Conservation (phyloP, 805 yeast genomes). For the Myxozyma lipomycoides region DNA sequence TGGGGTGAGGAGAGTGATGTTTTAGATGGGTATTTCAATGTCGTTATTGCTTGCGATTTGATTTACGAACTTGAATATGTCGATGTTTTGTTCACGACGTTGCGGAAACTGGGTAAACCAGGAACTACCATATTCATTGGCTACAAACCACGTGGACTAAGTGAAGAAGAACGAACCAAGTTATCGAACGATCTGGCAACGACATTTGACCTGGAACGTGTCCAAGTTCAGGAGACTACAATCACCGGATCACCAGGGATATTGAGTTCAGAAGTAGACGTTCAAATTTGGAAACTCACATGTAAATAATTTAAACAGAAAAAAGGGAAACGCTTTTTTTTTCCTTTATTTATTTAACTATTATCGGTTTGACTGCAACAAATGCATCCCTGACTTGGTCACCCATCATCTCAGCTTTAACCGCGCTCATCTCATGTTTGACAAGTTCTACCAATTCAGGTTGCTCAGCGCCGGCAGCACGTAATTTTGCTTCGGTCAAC, state of each 20-base stretch:
- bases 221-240: neutral
- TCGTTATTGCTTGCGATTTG: conserved; percentile 23
- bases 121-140: conserved; percentile 18
- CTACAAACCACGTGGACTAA: conserved; percentile 24
- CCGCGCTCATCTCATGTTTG: conserved; percentile 60
- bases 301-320: no score
- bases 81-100: conserved; percentile 9
- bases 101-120: conserved; percentile 9
- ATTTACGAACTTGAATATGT: conserved; percentile 22
- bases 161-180: conserved; percentile 8
- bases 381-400: conserved; percentile 13
- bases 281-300: conserved; percentile 16
- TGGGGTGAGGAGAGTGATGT: conserved; percentile 16
- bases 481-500: conserved; percentile 62
- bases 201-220: conserved; percentile 3
- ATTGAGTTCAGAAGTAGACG: conserved; percentile 10
- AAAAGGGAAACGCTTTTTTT: neutral
- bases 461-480: conserved; percentile 66
- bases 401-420: conserved; percentile 37
- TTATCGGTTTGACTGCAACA: neutral
- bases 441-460: conserved; percentile 59
- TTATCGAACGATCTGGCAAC: conserved; percentile 7
- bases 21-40: conserved; percentile 7
- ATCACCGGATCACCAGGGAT: conserved; percentile 6
- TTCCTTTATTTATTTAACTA: neutral